Conservation (phyloP, 805 yeast genomes). For the Scheffersomyces stipitis region DNA sequence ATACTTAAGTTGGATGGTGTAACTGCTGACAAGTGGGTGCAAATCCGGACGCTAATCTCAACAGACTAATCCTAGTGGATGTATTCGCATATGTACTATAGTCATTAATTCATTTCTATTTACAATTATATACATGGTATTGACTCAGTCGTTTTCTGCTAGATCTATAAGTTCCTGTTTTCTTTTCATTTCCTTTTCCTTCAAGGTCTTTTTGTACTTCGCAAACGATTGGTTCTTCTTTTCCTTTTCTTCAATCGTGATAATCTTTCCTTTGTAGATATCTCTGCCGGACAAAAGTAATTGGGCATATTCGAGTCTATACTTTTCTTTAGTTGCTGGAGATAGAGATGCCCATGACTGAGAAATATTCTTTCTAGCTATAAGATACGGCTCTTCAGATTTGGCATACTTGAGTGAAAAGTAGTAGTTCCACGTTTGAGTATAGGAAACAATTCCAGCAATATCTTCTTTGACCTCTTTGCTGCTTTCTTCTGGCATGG, state of each 20-base stretch:
- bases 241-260: slow-evolving; percentile 24
- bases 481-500: too few species aligned
- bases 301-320: slow-evolving; percentile 26
- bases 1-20: neutral
- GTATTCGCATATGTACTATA: neutral
- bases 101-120: neutral
- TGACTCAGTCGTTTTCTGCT: slow-evolving; percentile 4
- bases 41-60: neutral
- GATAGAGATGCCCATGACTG: slow-evolving; percentile 25
- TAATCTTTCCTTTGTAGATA: slow-evolving; percentile 26
- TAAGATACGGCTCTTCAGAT: slow-evolving; percentile 12
- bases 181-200: slow-evolving; percentile 4
- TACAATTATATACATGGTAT: neutral
- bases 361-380: slow-evolving; percentile 14
- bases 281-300: slow-evolving; percentile 29
- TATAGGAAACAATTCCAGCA: slow-evolving; percentile 19
- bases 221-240: slow-evolving; percentile 9
- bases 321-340: slow-evolving; percentile 25
- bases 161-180: slow-evolving; percentile 1
- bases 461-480: slow-evolving; percentile 8
- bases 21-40: neutral
- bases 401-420: slow-evolving; percentile 16
- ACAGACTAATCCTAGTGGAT: neutral
- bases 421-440: slow-evolving; percentile 40
- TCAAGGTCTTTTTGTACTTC: slow-evolving; percentile 11